Evolutionary conservation across 2,329 filamentous ascomycete genomes (phyloP).

Genomic region (Ophiostoma piceae): DNA sequence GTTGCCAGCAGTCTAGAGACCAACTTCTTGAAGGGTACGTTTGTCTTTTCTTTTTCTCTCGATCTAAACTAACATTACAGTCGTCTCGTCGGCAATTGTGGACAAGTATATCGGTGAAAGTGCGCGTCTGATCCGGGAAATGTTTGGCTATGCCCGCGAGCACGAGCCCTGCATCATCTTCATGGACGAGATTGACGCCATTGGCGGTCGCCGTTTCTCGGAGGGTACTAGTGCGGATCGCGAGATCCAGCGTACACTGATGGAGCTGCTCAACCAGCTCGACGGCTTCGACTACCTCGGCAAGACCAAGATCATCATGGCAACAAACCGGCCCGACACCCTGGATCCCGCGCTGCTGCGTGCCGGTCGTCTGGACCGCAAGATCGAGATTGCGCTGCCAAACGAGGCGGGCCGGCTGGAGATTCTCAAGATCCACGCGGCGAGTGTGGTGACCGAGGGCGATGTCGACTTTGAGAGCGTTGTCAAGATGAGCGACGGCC

Average conservation of each 20-base stretch:
- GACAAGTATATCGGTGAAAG: constrained; percentile 99
- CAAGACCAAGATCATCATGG: constrained; percentile 99
- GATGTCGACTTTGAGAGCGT: constrained; percentile 99
- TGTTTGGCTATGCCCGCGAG: constrained; percentile 99
- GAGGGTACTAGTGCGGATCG: constrained; percentile 96
- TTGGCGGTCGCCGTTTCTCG: constrained; percentile 91
- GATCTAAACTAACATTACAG: constrained; percentile 34
- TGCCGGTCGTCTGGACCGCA: constrained; percentile 88
- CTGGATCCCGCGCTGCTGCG: constrained; percentile 88
- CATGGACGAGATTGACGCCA: constrained; percentile 99
- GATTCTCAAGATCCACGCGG: constrained; percentile 95
- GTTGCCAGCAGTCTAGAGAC: constrained; percentile 96
- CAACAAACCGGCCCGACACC: constrained; percentile 93
- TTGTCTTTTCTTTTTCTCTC: neutral
- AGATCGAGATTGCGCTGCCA: constrained; percentile 94
- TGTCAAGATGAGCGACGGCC: constrained; percentile 98
- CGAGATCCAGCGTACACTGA: constrained; percentile 95
- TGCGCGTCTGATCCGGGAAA: constrained; percentile 91
- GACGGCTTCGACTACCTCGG: constrained; percentile 99
- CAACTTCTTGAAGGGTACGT: constrained; percentile 90
- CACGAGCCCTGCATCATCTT: constrained; percentile 99
- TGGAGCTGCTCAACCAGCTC: constrained; percentile 97
- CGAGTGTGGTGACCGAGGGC: constrained; percentile 79
- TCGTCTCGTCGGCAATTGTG: constrained; percentile 96
- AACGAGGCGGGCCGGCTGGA: constrained; percentile 95